Base-by-base conservation (phyloP, 495 filamentous ascomycete species). In the Astrothelium subdiscretum region DNA sequence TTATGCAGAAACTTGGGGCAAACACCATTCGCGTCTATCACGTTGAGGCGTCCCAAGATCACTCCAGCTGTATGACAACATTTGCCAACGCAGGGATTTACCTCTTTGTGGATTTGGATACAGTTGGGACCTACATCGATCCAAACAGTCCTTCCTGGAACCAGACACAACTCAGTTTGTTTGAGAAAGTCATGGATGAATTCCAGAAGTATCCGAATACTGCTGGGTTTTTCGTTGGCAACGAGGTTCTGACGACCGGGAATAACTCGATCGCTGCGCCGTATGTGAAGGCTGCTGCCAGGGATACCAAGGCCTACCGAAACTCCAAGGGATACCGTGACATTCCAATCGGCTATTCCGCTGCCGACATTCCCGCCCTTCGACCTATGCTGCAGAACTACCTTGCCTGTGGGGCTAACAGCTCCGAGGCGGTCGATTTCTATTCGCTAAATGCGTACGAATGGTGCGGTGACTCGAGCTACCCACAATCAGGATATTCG, bases 11-110 rank as follows among this genome's bases (percentile, higher is more conserved):
- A 38, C 73, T 96, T 54, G 89, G 89, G 61, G 80, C 88, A 72
- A 96, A 96, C 71, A 78, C 87, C 22, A 92, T 96, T 69, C 89
- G 91, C 51, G 88, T 95, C 51, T 96, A 96, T 73, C 91, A 95
- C 70, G 91, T 95, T 60, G 87, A 92, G 66, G 71, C 88, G 2
- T 69, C 70, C 20, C 81, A 68, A 31, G 78, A 92, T 67, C 90
- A 96, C 73, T 73, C 80, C 61, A 87, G 81, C 40, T 97, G 92
- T 75, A 96, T 96, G 92, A 75, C 79, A 20, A 79, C 81, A 20
- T 82, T 97, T 69, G 86, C 82, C 18, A 86, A 89, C 68, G 90
- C 89, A 60, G 90, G 90, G 31, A 94, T 96, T 69, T 92, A 95
- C 68, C 69, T 88, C 52, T 84, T 89, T 68, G 79, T 94, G 31